Evolutionary conservation across 1,139 yeast genomes (phyloP).

Genomic region (Saccharomyces hybrid): DNA sequence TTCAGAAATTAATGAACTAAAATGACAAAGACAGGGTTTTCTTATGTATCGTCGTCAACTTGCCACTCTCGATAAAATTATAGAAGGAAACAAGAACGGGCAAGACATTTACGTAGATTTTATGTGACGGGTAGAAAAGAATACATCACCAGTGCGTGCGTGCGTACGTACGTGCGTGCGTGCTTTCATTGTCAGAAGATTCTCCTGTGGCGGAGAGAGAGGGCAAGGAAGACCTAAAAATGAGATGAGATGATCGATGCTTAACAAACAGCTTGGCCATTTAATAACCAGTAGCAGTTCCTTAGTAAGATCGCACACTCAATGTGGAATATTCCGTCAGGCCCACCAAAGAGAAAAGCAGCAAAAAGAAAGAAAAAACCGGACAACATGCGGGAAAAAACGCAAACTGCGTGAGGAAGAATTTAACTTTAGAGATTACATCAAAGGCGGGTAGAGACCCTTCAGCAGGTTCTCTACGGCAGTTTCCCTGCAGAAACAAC

Average conservation of each 20-base stretch:
- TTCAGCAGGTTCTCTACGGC: slow-evolving; percentile 1
- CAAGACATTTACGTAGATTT: background rate
- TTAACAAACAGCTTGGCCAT: background rate
- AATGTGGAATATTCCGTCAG: background rate
- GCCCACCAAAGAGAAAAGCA: background rate
- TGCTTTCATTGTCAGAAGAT: background rate
- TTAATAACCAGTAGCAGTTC: background rate
- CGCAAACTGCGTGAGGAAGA: background rate
- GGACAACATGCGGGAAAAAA: background rate
- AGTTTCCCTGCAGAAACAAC: background rate
- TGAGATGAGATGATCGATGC: background rate
- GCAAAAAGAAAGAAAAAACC: background rate
- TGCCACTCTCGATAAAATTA: background rate
- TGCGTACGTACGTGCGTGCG: background rate
- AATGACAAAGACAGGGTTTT: background rate
- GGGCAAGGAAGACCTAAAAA: background rate
- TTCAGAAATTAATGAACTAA: background rate
- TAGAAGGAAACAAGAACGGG: background rate
- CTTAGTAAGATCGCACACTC: background rate
- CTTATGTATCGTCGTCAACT: background rate
- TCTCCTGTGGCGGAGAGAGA: slow-evolving; percentile 6
- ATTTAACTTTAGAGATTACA: background rate
- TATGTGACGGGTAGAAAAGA: background rate
- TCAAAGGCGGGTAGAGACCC: slow-evolving; percentile 3
- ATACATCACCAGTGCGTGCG: background rate